Conservation (phyloP, 805 yeast genomes). For the Hanseniaspora clermontiae region DNA sequence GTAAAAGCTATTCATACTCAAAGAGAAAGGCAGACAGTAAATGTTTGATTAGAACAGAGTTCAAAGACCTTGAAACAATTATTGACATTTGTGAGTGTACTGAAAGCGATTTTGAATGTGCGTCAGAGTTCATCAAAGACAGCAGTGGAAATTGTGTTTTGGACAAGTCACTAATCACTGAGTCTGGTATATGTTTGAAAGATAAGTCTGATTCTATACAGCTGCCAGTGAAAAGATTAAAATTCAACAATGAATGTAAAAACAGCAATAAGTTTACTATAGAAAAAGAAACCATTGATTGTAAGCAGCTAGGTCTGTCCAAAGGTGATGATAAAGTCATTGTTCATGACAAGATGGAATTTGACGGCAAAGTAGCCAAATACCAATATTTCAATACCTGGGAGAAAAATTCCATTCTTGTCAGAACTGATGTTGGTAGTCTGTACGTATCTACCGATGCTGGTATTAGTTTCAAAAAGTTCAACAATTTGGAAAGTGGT, state of each 20-base stretch:
- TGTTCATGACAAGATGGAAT: conserved; percentile 29
- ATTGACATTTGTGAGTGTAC: conserved; percentile 46
- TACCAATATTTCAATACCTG: conserved; percentile 36
- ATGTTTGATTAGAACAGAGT: conserved; percentile 45
- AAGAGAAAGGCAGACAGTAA: conserved; percentile 54
- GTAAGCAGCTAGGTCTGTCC: conserved; percentile 19
- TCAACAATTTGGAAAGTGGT: conserved; percentile 25
- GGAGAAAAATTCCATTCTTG: conserved; percentile 52
- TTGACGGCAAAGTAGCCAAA: conserved; percentile 43
- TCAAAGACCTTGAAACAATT: conserved; percentile 31
- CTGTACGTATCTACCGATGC: conserved; percentile 62
- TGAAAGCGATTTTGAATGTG: conserved; percentile 50
- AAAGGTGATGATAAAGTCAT: conserved; percentile 25
- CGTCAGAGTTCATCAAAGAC: conserved; percentile 31
- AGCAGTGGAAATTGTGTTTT: conserved; percentile 38
- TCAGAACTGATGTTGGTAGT: conserved; percentile 40
- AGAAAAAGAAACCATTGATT: conserved; percentile 23
- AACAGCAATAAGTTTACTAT: conserved; percentile 15
- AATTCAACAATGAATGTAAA: conserved; percentile 37
- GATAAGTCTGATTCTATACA: conserved; percentile 14
- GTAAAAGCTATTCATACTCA: conserved; percentile 48
- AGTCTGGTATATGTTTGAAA: conserved; percentile 19
- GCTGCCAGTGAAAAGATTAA: conserved; percentile 27
- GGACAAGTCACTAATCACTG: conserved; percentile 19
- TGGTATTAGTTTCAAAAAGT: conserved; percentile 38